Conservation (phyloP, 73 alveolate genomes). For the Effrenium voratum region DNA sequence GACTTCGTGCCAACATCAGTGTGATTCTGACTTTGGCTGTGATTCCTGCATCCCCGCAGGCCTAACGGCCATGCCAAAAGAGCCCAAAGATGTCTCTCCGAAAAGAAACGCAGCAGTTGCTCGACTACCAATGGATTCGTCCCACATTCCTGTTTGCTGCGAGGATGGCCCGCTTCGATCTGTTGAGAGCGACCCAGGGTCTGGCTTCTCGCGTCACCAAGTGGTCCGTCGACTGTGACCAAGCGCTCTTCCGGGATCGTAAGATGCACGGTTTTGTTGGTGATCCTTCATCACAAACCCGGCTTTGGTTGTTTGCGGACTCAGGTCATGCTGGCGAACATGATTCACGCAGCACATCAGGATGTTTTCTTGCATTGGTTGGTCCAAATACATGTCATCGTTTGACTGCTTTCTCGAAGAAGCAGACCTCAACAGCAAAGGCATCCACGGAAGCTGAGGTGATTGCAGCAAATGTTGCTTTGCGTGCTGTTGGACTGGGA, state of each 20-base stretch:
- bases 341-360: background rate
- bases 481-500: constrained; percentile 13
- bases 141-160: constrained; percentile 22
- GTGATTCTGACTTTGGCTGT: too few species aligned
- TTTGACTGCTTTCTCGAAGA: constrained; percentile 19
- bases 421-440: background rate
- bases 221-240: constrained; percentile 17
- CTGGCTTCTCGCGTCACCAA: constrained; percentile 6
- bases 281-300: background rate
- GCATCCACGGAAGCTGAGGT: too few species aligned
- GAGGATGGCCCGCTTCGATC: background rate
- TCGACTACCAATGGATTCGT: too few species aligned
- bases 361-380: background rate
- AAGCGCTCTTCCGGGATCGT: background rate
- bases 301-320: background rate
- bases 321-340: constrained; percentile 5
- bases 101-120: too few species aligned
- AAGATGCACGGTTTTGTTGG: background rate
- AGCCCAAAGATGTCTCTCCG: too few species aligned
- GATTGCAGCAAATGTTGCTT: background rate
- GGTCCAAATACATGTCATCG: constrained; percentile 38
- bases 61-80: too few species aligned
- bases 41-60: too few species aligned
- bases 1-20: too few species aligned
- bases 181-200: background rate